A percentile compares a stretch with the other conserved stretches of the same genome.
Evolutionary conservation across 2,329 filamentous ascomycete genomes (phyloP).

Genomic region (Colletotrichum magnum): DNA sequence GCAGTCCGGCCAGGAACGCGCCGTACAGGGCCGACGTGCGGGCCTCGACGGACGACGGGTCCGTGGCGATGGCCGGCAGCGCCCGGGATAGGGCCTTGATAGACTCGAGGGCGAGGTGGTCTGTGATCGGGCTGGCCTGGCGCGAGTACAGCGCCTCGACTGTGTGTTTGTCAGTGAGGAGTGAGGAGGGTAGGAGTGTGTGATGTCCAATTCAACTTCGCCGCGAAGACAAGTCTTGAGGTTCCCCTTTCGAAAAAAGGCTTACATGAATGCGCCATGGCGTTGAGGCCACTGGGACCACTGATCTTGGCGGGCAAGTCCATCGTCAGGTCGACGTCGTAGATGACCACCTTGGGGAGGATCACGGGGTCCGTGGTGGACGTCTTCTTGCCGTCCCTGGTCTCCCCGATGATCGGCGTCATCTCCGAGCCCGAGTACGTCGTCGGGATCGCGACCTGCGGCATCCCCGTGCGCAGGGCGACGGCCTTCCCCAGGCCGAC

Average conservation of each 20-base stretch:
- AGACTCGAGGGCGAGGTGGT: slow-evolving; percentile 36
- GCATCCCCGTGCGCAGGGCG: slow-evolving; percentile 65
- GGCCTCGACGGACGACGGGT: slow-evolving; percentile 60
- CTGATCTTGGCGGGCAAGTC: slow-evolving; percentile 37
- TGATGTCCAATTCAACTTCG: too few species aligned
- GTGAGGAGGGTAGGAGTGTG: too few species aligned
- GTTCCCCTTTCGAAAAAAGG: background rate
- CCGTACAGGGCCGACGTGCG: slow-evolving; percentile 49
- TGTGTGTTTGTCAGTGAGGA: background rate
- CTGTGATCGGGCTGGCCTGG: slow-evolving; percentile 34
- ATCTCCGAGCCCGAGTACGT: slow-evolving; percentile 74
- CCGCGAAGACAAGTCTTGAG: too few species aligned
- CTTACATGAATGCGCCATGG: slow-evolving; percentile 39
- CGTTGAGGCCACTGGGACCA: slow-evolving; percentile 37
- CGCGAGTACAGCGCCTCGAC: slow-evolving; percentile 38
- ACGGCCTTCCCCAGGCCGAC: slow-evolving; percentile 72
- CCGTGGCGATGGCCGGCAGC: slow-evolving; percentile 65
- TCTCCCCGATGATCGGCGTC: slow-evolving; percentile 57
- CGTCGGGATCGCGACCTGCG: slow-evolving; percentile 72
- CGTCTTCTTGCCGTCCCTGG: slow-evolving; percentile 40
- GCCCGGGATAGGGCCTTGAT: slow-evolving; percentile 47
- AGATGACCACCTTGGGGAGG: slow-evolving; percentile 38
- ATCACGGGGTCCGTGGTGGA: slow-evolving; percentile 35
- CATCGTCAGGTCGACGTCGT: slow-evolving; percentile 39
- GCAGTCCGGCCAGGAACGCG: slow-evolving; percentile 34